Base-by-base conservation (phyloP, 1,284 basidiomycete genomes). In the Leccinum insigne region DNA sequence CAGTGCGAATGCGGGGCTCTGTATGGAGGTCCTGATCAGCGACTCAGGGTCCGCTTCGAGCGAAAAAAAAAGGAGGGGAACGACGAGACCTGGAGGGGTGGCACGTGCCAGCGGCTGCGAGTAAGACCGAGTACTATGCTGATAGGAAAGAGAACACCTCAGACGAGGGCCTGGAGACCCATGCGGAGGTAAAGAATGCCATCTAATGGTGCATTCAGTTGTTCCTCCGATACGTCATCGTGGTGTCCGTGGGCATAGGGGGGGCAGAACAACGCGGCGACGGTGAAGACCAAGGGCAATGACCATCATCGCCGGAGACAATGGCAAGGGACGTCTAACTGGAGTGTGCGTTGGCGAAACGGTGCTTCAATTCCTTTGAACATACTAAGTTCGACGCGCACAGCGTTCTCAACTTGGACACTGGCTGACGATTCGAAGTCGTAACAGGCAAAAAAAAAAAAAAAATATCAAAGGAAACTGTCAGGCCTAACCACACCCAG, bases 121-220 rank as follows among this genome's bases (percentile, higher is more conserved):
- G 89, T 83, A 38, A 96, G 80, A 10, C 94, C 40, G 40, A 42
- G 40, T 7, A 42, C 40, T 7, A 42, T 42, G 5, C 38, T 29
- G 29, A 29, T 29, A 32, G 8, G 3, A 96, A 95, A 96, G 18
- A 95, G 75, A 9, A 95, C 75, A 2, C 90, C 92, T 94, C 94
- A 96, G 18, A 47, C 44, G 16, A 47, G 2, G 4, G 84, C 86
- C 73, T 95, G 93, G 11, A 95, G 75, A 44, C 82, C 79, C 66
- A 95, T 94, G 75, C 95, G 93, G 26, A 94, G 83, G 85, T 87
- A 93, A 44, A 95, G 84, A 54, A 93, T 85, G 21, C 85, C 77
- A 77, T 95, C 93, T 38, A 94, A 83, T 0, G 93, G 90, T 16
- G 86, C 87, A 60, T 81, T 81, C 6, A 80, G 72, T 70, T 89